Base-by-base conservation (phyloP, 2,329 filamentous ascomycete species). In the Lachnum nothofagi region DNA sequence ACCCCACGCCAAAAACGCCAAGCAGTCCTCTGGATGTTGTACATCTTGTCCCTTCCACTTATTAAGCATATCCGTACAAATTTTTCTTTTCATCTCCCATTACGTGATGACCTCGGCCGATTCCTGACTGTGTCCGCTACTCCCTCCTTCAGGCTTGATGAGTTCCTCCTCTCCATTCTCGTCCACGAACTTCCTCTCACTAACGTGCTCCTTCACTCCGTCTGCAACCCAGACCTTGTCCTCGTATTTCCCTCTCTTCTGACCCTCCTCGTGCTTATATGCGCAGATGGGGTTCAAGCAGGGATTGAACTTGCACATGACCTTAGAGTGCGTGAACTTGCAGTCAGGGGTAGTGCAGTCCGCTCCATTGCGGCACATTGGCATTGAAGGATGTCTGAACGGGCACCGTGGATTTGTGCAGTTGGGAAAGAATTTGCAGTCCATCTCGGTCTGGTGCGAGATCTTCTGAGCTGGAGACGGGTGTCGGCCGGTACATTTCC, bases 351-450 rank as follows among this genome's bases (percentile, higher is more conserved):
- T 82, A 29, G 83, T 83, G 74, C 93, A 98, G 65, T 91, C 88
- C 41, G 85, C 86, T 23, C 93, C 93, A 65, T 96, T 96, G 51
- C 88, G 84, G 73, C 93, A 98, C 20, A 88, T 76, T 5, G 89
- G 88, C 79, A 89, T 88, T 23, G 78, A 79, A 0, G 90, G 90
- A 65, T 98, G 93, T 67, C 85, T 85, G 75, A 96, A 98, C 1
- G 87, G 81, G 65, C 93, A 98, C 59, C 80, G 77, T 7, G 84
- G 79, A 67, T 97, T 96, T 42, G 88, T 85, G 74, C 90, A 95
- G 70, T 94, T 88, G 50, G 91, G 89, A 68, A 82, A 95, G 75
- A 90, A 95, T 64, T 86, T 88, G 79, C 91, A 95, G 63, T 94
- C 85, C 67, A 87, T 83, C 67, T 93, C 86, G 51, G 82, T 78